These are phyloP conservation scores for Barnettozyma sucrosica DNA, from an alignment of 805 yeast genomes.

Conservation along the genomic window DNA sequence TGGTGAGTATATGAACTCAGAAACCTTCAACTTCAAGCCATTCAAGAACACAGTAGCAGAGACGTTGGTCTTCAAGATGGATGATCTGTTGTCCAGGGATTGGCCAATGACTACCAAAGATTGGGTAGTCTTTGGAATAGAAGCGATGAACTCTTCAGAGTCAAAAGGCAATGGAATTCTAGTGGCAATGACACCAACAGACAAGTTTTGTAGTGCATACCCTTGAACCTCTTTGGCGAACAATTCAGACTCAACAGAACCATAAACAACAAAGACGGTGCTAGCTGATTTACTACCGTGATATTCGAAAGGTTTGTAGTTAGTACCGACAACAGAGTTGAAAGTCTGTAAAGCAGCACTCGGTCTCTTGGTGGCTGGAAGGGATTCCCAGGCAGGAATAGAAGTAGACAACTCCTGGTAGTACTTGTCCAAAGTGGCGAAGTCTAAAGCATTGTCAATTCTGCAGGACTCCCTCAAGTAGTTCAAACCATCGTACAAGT, in stretches of 20 bases:
- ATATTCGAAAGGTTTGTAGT: slow-evolving; percentile 62
- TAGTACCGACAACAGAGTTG: slow-evolving; percentile 49
- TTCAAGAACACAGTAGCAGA: slow-evolving; percentile 60
- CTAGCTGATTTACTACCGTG: slow-evolving; percentile 56
- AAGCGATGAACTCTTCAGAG: slow-evolving; percentile 47
- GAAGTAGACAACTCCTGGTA: slow-evolving; percentile 12
- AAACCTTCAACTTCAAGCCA: slow-evolving; percentile 34
- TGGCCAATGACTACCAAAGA: slow-evolving; percentile 68
- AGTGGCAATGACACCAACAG: slow-evolving; percentile 62
- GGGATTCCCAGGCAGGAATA: slow-evolving; percentile 21
- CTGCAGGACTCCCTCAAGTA: slow-evolving; percentile 42
- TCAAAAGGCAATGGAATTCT: slow-evolving; percentile 82
- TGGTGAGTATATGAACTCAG: slow-evolving; percentile 48
- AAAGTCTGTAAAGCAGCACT: slow-evolving; percentile 42
- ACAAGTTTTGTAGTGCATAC: slow-evolving; percentile 28
- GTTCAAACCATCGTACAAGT: slow-evolving; percentile 77
- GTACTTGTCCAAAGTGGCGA: slow-evolving; percentile 22
- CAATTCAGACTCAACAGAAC: slow-evolving; percentile 58
- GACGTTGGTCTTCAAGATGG: slow-evolving; percentile 62
- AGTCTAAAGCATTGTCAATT: slow-evolving; percentile 37
- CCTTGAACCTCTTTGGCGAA: slow-evolving; percentile 40
- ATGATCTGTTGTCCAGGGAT: slow-evolving; percentile 30
- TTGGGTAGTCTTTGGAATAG: slow-evolving; percentile 53
- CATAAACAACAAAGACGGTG: slow-evolving; percentile 77
- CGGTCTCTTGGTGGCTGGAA: slow-evolving; percentile 34